Conservation (phyloP, 2,329 filamentous ascomycete species). For the Colletotrichum sp. region DNA sequence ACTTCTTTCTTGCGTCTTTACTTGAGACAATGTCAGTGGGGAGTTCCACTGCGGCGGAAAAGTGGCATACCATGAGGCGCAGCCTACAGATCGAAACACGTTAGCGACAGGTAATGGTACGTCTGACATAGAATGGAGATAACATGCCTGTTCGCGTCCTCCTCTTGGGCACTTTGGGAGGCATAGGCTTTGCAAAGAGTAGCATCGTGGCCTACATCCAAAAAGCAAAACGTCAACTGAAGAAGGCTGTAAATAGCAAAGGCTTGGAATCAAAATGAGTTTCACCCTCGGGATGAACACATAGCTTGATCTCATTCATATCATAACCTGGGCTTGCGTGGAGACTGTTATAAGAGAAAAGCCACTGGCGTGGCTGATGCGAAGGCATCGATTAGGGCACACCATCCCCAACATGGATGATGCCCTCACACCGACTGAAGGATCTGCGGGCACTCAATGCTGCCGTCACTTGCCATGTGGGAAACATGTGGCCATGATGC, state of each 20-base stretch:
- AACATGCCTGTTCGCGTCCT: neutral
- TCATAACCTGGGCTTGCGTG: neutral
- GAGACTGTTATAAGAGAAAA: neutral
- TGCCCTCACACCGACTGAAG: neutral
- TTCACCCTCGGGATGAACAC: neutral
- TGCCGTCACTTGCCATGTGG: neutral
- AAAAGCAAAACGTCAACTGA: neutral
- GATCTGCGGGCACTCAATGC: neutral
- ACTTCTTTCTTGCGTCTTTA: constrained; percentile 58
- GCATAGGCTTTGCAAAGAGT: neutral
- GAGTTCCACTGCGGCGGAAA: neutral
- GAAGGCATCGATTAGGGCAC: neutral
- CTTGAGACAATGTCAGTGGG: neutral
- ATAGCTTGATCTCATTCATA: neutral
- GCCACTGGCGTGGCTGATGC: neutral
- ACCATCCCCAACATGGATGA: neutral
- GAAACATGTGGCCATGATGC: neutral
- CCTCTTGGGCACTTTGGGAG: neutral
- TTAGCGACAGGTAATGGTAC: neutral
- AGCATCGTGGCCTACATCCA: neutral
- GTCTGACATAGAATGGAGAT: neutral
- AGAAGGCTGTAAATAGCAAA: neutral
- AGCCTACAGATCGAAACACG: neutral
- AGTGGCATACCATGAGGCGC: neutral
- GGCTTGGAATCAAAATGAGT: neutral